phyloP scores from a whole-genome alignment of 2,329 filamentous ascomycete species.

The Parasarocladium wereldwijsianum region DNA sequence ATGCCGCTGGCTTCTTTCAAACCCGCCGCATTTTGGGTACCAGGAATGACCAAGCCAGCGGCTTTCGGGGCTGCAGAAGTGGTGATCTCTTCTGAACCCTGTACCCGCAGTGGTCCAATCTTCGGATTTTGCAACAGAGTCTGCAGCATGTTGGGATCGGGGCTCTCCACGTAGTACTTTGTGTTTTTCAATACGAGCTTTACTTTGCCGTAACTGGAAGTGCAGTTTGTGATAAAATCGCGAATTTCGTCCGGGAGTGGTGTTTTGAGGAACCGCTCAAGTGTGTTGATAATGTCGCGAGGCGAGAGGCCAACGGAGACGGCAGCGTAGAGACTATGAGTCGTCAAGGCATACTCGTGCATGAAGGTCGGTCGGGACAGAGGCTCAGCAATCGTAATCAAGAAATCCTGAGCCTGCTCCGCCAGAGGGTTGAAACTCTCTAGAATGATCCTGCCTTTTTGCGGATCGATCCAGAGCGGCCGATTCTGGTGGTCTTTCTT shows the following conservation, averaged over 20 bases:
- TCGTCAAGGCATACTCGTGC: conserved; percentile 85
- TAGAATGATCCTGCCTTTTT: conserved; percentile 74
- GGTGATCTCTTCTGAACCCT: conserved; percentile 57
- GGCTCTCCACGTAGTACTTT: conserved; percentile 85
- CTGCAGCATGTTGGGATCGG: conserved; percentile 75
- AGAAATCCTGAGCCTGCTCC: conserved; percentile 77
- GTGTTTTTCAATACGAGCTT: conserved; percentile 92
- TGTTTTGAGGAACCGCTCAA: conserved; percentile 80
- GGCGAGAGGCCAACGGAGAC: conserved; percentile 88
- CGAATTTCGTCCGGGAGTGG: conserved; percentile 69
- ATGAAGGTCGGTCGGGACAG: conserved; percentile 78
- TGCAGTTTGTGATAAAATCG: conserved; percentile 64
- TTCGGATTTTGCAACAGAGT: conserved; percentile 71
- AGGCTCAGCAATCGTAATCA: conserved; percentile 92
- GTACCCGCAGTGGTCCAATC: conserved; percentile 66
- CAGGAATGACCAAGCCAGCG: conserved; percentile 78
- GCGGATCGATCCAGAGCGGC: conserved; percentile 85
- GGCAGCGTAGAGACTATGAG: conserved; percentile 87
- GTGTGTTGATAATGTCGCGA: conserved; percentile 74
- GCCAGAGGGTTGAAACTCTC: conserved; percentile 89
- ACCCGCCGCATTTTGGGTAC: conserved; percentile 84
- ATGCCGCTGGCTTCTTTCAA: conserved; percentile 53
- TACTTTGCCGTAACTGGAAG: conserved; percentile 86
- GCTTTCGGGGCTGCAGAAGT: conserved; percentile 75
- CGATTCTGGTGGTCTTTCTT: conserved; percentile 84